Evolutionary conservation across 1,139 yeast genomes (phyloP), one percentile per base, ranked within the genome.

Genomic region (Williopsis jadinii): DNA sequence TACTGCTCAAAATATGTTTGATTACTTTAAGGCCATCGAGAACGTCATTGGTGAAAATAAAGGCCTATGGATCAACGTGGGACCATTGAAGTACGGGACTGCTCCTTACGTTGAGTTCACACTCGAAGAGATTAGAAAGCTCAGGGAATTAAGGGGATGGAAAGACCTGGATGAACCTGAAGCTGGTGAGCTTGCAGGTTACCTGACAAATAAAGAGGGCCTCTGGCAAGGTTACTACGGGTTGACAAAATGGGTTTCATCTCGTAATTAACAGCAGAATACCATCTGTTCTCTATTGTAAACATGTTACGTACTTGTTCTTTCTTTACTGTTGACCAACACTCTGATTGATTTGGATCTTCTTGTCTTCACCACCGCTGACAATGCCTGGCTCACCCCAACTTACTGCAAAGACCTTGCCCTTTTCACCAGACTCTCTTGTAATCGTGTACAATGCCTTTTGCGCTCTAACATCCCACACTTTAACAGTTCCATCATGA

Each of bases 401-500:
- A 52, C 77, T 82, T 40, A 88, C 94, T 34, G 84, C 88, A 61
- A 87, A 86, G 24, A 92, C 92, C 60, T 88, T 86, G 45, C 71
- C 56, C 45, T 57, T 42, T 14, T 66, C 65, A 28, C 61, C 58
- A 30, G 73, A 70, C 52, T 82, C 80, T 61, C 96, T 76, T 26
- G 85, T 75, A 40, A 90, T 78, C n/a, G 95, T 85, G 61, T 84
- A 85, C 66, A 88, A 70, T n/a, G 95, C 74, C 54, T 81, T 77
- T 50, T 81, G 85, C 2, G 96, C 84, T 56, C 99, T 78, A 11
- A 90, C 75, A 62, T 92, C 99, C 99, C 99, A 92, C 15, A 92
- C 84, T 54, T 88, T 82, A 35, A 84, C 94, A 2, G 95, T 84
- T 26, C 97, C 97, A 62, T 92, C 99, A 60, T 88, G 96, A 11